A percentile compares a stretch with the other conserved stretches of the same genome.
phyloP scores from a whole-genome alignment of 2,329 filamentous ascomycete species.

The Colletotrichum paranaense region DNA sequence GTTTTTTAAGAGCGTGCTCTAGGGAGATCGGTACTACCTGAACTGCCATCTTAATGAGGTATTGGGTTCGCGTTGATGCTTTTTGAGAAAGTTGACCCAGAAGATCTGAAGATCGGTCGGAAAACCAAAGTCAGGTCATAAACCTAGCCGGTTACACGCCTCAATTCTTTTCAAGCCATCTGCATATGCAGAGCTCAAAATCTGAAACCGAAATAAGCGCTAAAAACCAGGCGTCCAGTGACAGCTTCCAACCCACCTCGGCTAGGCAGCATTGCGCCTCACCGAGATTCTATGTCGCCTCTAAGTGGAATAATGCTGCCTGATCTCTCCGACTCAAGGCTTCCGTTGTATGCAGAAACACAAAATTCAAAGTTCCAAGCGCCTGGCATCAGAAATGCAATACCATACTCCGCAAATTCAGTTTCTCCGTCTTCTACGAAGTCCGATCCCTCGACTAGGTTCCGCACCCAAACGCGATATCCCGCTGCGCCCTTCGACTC shows the following conservation, averaged over 20 bases:
- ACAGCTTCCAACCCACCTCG: neutral
- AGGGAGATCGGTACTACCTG: neutral
- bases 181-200: neutral
- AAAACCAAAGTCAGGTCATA: no score
- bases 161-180: neutral
- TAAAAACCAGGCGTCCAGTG: neutral
- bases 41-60: no score
- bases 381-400: conserved; percentile 34
- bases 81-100: neutral
- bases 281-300: neutral
- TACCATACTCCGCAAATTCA: neutral
- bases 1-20: neutral
- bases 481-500: neutral
- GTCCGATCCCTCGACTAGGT: neutral
- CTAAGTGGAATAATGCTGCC: neutral
- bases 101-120: no score
- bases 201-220: neutral
- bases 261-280: neutral
- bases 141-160: no score
- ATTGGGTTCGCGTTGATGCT: neutral
- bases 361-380: conserved; percentile 38
- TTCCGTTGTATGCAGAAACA: conserved; percentile 38
- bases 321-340: conserved; percentile 27
- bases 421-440: conserved; percentile 5
- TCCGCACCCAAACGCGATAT: conserved; percentile 25